A percentile compares a stretch with the other conserved stretches of the same genome.
These are phyloP conservation scores for Xylariomycetidae sp. DNA, from an alignment of 2,329 filamentous ascomycete species.

Conservation along the genomic window DNA sequence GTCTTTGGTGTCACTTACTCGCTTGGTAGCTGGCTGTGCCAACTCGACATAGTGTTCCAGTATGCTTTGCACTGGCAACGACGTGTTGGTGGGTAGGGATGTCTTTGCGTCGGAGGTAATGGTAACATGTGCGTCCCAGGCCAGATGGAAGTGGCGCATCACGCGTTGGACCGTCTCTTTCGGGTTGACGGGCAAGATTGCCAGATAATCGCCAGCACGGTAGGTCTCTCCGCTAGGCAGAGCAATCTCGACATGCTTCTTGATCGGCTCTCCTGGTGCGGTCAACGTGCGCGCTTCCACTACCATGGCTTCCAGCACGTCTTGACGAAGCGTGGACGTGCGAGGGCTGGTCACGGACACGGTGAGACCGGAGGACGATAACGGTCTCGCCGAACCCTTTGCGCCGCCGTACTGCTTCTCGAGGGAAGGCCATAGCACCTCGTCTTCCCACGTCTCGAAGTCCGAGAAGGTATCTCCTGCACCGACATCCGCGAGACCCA, in stretches of 20 bases:
- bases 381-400: conserved; percentile 11
- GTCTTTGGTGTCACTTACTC: conserved; percentile 32
- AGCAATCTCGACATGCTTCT: conserved; percentile 61
- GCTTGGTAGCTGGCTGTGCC: conserved; percentile 64
- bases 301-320: conserved; percentile 57
- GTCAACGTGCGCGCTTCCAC: conserved; percentile 47
- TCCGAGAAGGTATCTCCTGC: conserved; percentile 49
- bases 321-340: conserved; percentile 53
- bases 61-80: conserved; percentile 57
- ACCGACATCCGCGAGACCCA: conserved; percentile 47
- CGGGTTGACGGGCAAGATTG: conserved; percentile 66
- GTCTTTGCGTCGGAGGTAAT: conserved; percentile 48
- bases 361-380: conserved; percentile 26
- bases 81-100: conserved; percentile 46
- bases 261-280: conserved; percentile 43
- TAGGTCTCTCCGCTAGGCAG: conserved; percentile 63
- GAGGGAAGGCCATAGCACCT: conserved; percentile 44
- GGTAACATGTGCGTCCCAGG: conserved; percentile 62
- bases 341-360: conserved; percentile 49
- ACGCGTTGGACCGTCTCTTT: conserved; percentile 54
- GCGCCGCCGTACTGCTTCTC: conserved; percentile 25
- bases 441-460: conserved; percentile 55
- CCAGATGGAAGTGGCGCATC: conserved; percentile 58
- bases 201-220: conserved; percentile 69
- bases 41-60: conserved; percentile 69